Base-by-base conservation (phyloP, 2,329 filamentous ascomycete species). In the Hypoxylon sp. region DNA sequence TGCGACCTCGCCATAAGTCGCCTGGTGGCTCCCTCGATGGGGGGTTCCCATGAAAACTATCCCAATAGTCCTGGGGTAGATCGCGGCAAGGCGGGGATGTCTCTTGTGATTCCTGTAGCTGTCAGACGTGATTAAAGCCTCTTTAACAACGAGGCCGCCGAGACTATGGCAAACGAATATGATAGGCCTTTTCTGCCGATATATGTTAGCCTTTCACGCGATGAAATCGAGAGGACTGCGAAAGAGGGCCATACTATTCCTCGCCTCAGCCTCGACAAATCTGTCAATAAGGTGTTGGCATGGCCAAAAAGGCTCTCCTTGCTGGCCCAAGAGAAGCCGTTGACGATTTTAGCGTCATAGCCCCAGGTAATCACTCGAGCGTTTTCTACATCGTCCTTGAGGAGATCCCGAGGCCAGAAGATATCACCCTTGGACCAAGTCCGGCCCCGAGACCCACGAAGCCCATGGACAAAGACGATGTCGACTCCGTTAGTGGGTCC, bases 121-220 rank as follows among this genome's bases (percentile, higher is more conserved):
- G n/a, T 13, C 35, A n/a, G 37, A 42, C 37, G 15, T 42, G n/a
- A 42, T 17, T 7, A 42, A 42, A 42, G 37, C 37, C 37, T 42
- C n/a, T 8, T 42, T 17, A 2, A 17, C 37, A 2, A 42, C 37
- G 37, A 42, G 37, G n/a, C 37, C 37, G 37, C 37, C 37, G 7
- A 42, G 37, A n/a, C 37, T 42, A 42, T 42, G 37, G 37, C 37
- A 42, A 7, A 42, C 17, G 37, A 42, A 42, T 42, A 42, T 42
- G 2, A 42, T 7, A 3, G 37, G 37, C 6, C 37, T 42, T 6
- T 15, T 42, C 37, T 42, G n/a, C 37, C n/a, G n/a, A 42, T 42
- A 17, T 8, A 19, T 6, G 37, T 42, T 6, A 42, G n/a, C 7
- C 1, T 8, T 6, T 8, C 1, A 42, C n/a, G 5, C n/a, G 6